Percentiles rank a stretch among this genome's conserved stretches.
phyloP scores from a whole-genome alignment of 495 filamentous ascomycete species.

The Tuber indicum region DNA sequence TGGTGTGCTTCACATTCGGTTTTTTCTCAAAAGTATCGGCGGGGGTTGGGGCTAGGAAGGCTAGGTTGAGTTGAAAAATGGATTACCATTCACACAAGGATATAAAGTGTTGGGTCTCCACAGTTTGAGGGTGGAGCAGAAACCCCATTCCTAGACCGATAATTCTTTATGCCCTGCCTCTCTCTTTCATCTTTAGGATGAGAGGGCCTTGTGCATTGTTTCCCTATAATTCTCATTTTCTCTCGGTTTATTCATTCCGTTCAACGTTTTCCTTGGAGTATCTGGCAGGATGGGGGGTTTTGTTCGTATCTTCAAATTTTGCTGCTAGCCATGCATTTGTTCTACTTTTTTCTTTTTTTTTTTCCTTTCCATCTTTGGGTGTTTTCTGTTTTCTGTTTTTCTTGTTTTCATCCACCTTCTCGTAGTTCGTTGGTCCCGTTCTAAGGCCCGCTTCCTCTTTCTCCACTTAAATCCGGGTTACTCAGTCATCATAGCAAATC shows the following conservation, averaged over 20 bases:
- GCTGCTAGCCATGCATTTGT: conserved; percentile 23
- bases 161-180: neutral
- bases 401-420: conserved; percentile 2
- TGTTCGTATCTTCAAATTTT: conserved; percentile 18
- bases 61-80: conserved; percentile 2
- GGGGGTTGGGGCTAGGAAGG: neutral
- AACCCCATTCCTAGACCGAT: neutral
- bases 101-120: neutral
- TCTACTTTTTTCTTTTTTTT: neutral
- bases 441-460: conserved; percentile 6
- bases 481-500: neutral
- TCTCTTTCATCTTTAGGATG: neutral
- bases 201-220: neutral
- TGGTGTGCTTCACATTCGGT: neutral
- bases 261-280: conserved; percentile 4
- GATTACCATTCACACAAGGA: neutral
- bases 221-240: neutral
- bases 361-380: conserved; percentile 17
- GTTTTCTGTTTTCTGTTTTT: conserved; percentile 15
- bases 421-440: conserved; percentile 9
- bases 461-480: conserved; percentile 4
- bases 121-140: neutral
- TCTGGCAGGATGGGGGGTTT: conserved; percentile 4
- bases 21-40: neutral
- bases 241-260: neutral